Evolutionary conservation across 163 green algal species (phyloP).

Genomic region (Scenedesmus sp.): DNA sequence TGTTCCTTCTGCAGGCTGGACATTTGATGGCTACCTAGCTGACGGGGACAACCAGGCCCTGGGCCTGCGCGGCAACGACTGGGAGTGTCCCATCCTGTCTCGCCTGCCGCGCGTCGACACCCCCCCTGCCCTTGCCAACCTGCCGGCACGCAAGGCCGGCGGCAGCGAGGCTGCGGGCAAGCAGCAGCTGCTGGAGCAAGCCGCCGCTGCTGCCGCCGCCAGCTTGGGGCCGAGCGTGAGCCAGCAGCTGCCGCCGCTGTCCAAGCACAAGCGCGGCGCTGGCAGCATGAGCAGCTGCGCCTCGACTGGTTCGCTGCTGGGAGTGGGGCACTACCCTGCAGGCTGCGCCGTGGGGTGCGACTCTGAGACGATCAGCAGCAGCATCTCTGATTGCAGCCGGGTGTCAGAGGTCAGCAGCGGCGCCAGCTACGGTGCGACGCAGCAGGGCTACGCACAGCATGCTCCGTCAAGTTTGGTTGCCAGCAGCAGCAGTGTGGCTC

Average conservation of each 20-base stretch:
- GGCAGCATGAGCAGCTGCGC: conserved; percentile 1
- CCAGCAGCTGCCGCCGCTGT: neutral
- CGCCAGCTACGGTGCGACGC: neutral
- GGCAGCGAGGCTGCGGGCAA: neutral
- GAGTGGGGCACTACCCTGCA: conserved; percentile 1
- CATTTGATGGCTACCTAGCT: conserved; percentile 62
- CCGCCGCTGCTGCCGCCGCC: conserved; percentile 21
- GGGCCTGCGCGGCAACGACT: conserved; percentile 70
- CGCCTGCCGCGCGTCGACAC: conserved; percentile 54
- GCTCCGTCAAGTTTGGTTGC: neutral
- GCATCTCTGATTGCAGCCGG: neutral
- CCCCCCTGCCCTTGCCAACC: neutral
- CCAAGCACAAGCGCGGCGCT: neutral
- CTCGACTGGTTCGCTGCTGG: neutral
- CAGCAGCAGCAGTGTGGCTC: neutral
- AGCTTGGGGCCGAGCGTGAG: neutral
- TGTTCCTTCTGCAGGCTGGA: conserved; percentile 32
- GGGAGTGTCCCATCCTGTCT: conserved; percentile 86
- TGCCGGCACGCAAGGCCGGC: neutral
- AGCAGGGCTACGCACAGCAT: neutral
- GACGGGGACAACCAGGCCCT: conserved; percentile 56
- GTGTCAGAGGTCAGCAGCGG: neutral
- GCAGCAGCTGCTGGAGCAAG: neutral
- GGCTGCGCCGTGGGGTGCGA: neutral
- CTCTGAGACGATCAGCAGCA: neutral